These are phyloP conservation scores for Suhomyces kilbournensis DNA, from an alignment of 805 yeast genomes.

Conservation along the genomic window DNA sequence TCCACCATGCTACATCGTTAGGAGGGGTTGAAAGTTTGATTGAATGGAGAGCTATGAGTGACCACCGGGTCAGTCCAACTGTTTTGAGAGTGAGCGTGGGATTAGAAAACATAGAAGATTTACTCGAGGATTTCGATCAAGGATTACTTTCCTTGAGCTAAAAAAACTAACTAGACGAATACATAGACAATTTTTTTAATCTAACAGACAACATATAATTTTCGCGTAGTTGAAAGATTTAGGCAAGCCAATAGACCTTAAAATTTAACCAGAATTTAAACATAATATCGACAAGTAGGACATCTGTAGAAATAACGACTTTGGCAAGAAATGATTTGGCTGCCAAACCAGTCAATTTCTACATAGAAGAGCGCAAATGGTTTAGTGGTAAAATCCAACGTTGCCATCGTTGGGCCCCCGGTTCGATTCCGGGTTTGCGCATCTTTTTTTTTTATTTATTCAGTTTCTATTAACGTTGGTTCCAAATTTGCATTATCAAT, in stretches of 20 bases:
- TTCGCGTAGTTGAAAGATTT: too few species aligned
- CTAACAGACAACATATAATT: too few species aligned
- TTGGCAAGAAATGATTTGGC: too few species aligned
- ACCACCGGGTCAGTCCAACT: slow-evolving; percentile 51
- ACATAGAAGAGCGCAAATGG: slow-evolving; percentile 13
- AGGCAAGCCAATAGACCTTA: too few species aligned
- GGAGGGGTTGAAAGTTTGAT: slow-evolving; percentile 91
- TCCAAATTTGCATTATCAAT: slow-evolving; percentile 1
- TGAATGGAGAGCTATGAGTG: slow-evolving; percentile 83
- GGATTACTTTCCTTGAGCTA: not conserved
- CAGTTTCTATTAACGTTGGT: not conserved
- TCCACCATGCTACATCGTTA: slow-evolving; percentile 88
- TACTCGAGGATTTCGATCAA: slow-evolving; percentile 54
- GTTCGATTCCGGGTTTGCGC: slow-evolving; percentile 5
- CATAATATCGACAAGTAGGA: too few species aligned
- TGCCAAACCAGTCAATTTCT: too few species aligned
- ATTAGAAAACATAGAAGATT: slow-evolving; percentile 70
- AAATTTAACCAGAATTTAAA: too few species aligned
- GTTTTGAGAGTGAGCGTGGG: slow-evolving; percentile 79
- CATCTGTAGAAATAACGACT: too few species aligned
- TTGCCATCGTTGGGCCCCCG: slow-evolving; percentile 6
- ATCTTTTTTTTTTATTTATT: not conserved
- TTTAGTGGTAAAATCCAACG: slow-evolving; percentile 5
- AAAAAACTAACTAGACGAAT: too few species aligned
- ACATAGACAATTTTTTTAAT: too few species aligned